A percentile compares a stretch with the other conserved stretches of the same genome.
Evolutionary conservation across 208 protist genomes (phyloP).

Genomic region (Trypanosoma platydactyli): DNA sequence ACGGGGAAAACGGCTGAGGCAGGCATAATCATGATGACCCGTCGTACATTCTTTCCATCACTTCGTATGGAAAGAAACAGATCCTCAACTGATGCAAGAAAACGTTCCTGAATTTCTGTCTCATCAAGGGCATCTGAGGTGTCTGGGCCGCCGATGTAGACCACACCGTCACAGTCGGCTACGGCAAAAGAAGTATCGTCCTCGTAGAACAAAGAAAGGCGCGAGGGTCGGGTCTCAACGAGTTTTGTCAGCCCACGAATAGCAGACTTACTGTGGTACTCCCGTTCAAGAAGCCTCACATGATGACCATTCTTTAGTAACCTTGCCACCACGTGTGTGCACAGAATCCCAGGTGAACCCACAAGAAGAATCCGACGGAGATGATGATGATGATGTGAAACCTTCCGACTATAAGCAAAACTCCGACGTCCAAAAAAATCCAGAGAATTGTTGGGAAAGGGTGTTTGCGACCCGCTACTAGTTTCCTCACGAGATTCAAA

Average conservation of each 20-base stretch:
- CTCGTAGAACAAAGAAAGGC: slow-evolving; percentile 27
- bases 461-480: slow-evolving; percentile 1
- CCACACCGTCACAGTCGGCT: slow-evolving; percentile 19
- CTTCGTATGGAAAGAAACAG: slow-evolving; percentile 28
- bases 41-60: slow-evolving; percentile 21
- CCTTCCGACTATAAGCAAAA: not conserved
- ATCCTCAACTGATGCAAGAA: slow-evolving; percentile 16
- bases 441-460: not conserved
- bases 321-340: slow-evolving; percentile 3
- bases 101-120: slow-evolving; percentile 12
- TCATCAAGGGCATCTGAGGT: slow-evolving; percentile 13
- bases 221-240: slow-evolving; percentile 19
- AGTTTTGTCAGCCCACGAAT: slow-evolving; percentile 11
- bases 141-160: slow-evolving; percentile 22
- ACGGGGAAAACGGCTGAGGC: slow-evolving; percentile 23
- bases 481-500: not conserved
- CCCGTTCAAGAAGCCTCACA: slow-evolving; percentile 14
- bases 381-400: slow-evolving; percentile 4
- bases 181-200: slow-evolving; percentile 26
- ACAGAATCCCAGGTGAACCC: slow-evolving; percentile 7
- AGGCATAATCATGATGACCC: slow-evolving; percentile 15
- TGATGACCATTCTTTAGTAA: slow-evolving; percentile 15
- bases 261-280: slow-evolving; percentile 13
- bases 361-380: slow-evolving; percentile 18
- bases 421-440: not conserved